Evolutionary conservation across 1,139 yeast species (phyloP), one percentile per base, ranked within the genome.

Genomic region (Saccharomycopsis hybrid): DNA sequence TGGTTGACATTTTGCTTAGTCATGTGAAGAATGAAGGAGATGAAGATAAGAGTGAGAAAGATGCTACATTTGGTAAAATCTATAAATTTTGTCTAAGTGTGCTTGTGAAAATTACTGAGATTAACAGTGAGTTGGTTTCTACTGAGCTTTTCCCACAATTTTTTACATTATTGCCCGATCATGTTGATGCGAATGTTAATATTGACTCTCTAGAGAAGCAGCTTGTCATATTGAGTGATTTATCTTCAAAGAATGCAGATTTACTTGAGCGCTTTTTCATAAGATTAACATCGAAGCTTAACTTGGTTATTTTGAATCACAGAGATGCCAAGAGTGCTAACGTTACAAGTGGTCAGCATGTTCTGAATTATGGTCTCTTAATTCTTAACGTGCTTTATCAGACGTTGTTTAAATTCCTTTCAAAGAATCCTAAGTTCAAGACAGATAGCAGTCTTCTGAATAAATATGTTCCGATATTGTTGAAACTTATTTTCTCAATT

Each of bases 101-200:
- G 0, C 64, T 88, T 50, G 71, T 74, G n/a, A 65, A 65, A 2
- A 67, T 85, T 4, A 69, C 81, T 44, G 59, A 62, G 11, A 13
- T 29, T 24, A 51, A 61, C 4, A 61, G 65, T 46, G 62, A 61
- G 24, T 58, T 77, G 2, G 74, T 89, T 1, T 65, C 81, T 32
- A 83, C 80, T 35, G 71, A 76, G 4, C 72, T 86, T 1, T 69
- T 87, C 48, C 86, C 90, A 1, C 71, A 70, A 32, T 67, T 89
- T 50, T 63, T 87, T 38, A 69, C 76, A 1, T 65, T 72, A 40
- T 63, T 80, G 35, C 82, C 85, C 0, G 73, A 71, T 41, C 56
- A 62, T 11, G 71, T 64, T 18, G 49, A 54, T 4, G 65, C 60
- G 18, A 52, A 54, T 2, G 53, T 60, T 18, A 47, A 43, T 13